Conservation (phyloP, 345 rosid species). For the Eucalyptus marginata region DNA sequence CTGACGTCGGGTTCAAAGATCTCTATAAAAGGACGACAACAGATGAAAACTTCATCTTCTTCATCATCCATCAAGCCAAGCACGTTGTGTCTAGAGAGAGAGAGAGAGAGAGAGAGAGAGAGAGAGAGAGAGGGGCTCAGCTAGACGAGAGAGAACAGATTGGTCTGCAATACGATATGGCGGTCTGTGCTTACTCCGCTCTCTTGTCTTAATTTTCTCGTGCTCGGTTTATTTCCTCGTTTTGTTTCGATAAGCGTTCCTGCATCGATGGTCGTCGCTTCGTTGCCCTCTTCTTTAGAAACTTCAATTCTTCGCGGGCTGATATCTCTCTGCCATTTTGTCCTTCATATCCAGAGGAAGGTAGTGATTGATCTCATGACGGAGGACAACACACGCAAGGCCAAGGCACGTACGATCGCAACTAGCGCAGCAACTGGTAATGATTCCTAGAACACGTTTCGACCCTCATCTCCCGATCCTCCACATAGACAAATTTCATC, state of each 20-base stretch:
- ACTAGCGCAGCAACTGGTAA: not conserved
- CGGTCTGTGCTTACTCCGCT: not conserved
- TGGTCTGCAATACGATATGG: not conserved
- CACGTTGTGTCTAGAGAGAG: too few species aligned
- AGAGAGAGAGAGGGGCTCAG: not conserved
- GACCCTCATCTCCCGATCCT: not conserved
- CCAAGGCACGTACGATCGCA: not conserved
- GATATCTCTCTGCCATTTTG: not conserved
- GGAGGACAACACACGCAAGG: not conserved
- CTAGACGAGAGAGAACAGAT: not conserved
- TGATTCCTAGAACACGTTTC: not conserved
- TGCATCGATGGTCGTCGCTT: not conserved
- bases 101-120: too few species aligned
- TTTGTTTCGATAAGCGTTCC: not conserved
- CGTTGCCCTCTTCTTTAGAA: not conserved
- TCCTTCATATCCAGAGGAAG: not conserved
- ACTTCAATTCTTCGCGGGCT: not conserved
- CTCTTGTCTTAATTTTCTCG: not conserved
- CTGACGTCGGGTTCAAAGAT: not conserved
- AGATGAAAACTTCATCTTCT: too few species aligned
- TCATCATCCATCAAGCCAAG: too few species aligned
- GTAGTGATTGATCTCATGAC: not conserved
- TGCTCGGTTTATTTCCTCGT: not conserved
- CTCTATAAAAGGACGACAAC: not conserved
- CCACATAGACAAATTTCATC: not conserved